A percentile compares a stretch with the other conserved stretches of the same genome.
Evolutionary conservation across 2,329 filamentous ascomycete genomes (phyloP).

Genomic region (Lojkania enalia): DNA sequence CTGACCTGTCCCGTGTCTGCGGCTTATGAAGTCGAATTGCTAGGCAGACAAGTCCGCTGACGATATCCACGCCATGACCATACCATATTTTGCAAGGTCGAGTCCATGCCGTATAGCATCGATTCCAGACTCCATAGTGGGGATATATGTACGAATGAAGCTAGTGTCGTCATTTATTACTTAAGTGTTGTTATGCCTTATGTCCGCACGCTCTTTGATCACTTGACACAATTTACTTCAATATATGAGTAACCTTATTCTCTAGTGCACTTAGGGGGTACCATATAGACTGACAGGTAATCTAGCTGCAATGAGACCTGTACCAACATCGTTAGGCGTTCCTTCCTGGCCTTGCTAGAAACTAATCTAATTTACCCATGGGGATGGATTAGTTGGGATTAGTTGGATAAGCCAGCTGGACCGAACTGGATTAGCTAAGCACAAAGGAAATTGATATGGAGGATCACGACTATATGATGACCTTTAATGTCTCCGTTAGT

Average conservation of each 20-base stretch:
- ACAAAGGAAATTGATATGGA: too few relatives aligned
- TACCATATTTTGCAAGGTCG: not conserved
- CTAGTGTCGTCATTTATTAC: constrained; percentile 10
- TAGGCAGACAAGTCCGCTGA: constrained; percentile 7
- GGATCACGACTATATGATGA: too few relatives aligned
- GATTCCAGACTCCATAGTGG: not conserved
- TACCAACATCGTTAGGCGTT: constrained; percentile 5
- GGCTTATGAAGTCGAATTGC: constrained; percentile 11
- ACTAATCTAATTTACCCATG: too few relatives aligned
- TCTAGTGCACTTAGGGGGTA: not conserved
- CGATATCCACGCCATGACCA: constrained; percentile 10
- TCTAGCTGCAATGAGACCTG: constrained; percentile 7
- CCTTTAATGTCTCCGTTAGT: too few relatives aligned
- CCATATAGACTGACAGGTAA: constrained; percentile 5
- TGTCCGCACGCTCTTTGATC: not conserved
- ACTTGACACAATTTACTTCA: not conserved
- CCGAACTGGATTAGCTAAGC: too few relatives aligned
- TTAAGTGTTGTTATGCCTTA: constrained; percentile 4
- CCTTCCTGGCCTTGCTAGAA: too few relatives aligned
- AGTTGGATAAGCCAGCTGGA: too few relatives aligned
- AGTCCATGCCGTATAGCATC: not conserved
- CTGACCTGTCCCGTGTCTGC: constrained; percentile 12
- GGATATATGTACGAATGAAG: constrained; percentile 4
- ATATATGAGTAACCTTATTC: not conserved
- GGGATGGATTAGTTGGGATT: too few relatives aligned